Evolutionary conservation across 169 alveolate genomes (phyloP), one percentile per base, ranked within the genome.

Genomic region (Plasmodium vinckei): DNA sequence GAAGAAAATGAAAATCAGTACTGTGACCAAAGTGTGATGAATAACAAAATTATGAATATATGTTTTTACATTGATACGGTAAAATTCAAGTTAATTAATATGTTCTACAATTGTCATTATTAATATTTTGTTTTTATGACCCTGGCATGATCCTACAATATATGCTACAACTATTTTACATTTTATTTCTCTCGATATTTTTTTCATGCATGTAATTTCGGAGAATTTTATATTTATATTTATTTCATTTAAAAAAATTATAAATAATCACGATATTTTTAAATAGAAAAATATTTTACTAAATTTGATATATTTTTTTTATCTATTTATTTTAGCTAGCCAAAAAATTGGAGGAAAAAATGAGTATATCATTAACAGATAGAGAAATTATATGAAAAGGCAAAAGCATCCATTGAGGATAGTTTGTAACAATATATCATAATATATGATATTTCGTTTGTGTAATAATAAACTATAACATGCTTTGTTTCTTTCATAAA

Each of bases 291-390:
- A 57, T 57, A 15, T 57, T 57, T 53, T 39, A 39, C 12, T 60
- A 44, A 44, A 63, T 63, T 60, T 59, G 27, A 1, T 15, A 27
- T 42, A 13, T 4, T 51, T 51, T 51, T 51, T 51, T 51, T 23
- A 19, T 67, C 53, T 60, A 7, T 51, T 56, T 59, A 23, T 70
- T 39, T 27, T 59, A 79, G 89, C 53, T 79, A 67, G 56, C 68
- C 5, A 67, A 79, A 79, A 79, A 79, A 39, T 33, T 79, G 65
- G 89, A 79, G 61, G 82, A 79, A 25, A 79, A 79, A 64, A 65
- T 79, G 89, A 65, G 33, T 1, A 79, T 79, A 79, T 56, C 79
- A 6, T 25, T 65, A 47, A 47, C 27, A 49, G 68, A 60, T 79
- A 82, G 64, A 63, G 47, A 39, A 27, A 33, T 33, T 33, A 33